These are phyloP conservation scores for Fragilaria crotonensis DNA, from an alignment of 108 stramenopile species.

Conservation along the genomic window DNA sequence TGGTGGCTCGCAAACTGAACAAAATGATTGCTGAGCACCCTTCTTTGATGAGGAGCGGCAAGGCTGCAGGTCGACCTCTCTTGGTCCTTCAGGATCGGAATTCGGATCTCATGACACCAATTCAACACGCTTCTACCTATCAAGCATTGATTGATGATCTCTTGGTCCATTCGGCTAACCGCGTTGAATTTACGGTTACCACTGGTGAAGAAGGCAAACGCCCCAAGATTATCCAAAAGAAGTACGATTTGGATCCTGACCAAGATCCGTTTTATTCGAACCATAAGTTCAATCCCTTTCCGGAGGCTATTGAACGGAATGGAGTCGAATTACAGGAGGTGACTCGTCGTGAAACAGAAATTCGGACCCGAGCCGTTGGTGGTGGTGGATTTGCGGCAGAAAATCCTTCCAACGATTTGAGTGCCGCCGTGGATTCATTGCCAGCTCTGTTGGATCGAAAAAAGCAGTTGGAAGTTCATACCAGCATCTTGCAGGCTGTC, in stretches of 20 bases:
- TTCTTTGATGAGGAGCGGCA: slow-evolving; percentile 41
- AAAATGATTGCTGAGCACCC: slow-evolving; percentile 82
- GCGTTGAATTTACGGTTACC: slow-evolving; percentile 78
- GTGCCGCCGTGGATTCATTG: slow-evolving; percentile 89
- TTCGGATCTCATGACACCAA: slow-evolving; percentile 85
- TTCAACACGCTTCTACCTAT: slow-evolving; percentile 92
- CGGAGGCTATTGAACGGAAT: slow-evolving; percentile 96
- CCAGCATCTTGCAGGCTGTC: slow-evolving; percentile 92
- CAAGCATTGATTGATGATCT: slow-evolving; percentile 96
- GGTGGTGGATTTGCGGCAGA: slow-evolving; percentile 27
- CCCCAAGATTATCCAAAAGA: slow-evolving; percentile 61
- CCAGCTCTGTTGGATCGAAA: slow-evolving; percentile 92
- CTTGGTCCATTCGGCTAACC: slow-evolving; percentile 80
- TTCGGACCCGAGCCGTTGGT: slow-evolving; percentile 55
- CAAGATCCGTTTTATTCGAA: slow-evolving; percentile 74
- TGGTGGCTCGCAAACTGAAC: slow-evolving; percentile 90
- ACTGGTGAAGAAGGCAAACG: slow-evolving; percentile 27
- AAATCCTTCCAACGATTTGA: slow-evolving; percentile 40
- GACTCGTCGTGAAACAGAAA: slow-evolving; percentile 61
- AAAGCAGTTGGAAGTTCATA: slow-evolving; percentile 93
- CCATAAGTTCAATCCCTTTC: slow-evolving; percentile 93
- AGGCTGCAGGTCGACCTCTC: slow-evolving; percentile 70
- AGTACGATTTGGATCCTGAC: slow-evolving; percentile 92
- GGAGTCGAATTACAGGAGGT: slow-evolving; percentile 91
- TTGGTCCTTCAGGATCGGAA: slow-evolving; percentile 95